Conservation (phyloP, 106 monocot species). For the Amphibolis antarctica region DNA sequence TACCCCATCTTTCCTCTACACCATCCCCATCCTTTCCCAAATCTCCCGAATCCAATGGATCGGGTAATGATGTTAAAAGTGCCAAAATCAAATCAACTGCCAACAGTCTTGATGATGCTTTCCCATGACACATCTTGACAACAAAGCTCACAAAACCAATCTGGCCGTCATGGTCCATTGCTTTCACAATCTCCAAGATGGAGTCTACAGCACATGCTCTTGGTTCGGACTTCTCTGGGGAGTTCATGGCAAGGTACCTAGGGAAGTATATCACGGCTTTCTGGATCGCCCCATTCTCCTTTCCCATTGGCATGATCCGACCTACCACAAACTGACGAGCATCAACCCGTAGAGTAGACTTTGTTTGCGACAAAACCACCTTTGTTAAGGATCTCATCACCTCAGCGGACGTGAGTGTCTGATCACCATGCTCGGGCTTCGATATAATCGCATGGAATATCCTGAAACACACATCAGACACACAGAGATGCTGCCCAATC, state of each 20-base stretch:
- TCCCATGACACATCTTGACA: slow-evolving; percentile 60
- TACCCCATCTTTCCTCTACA: slow-evolving; percentile 22
- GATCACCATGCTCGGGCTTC: slow-evolving; percentile 50
- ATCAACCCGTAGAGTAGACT: slow-evolving; percentile 28
- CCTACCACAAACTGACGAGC: slow-evolving; percentile 34
- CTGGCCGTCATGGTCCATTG: slow-evolving; percentile 41
- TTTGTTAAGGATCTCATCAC: slow-evolving; percentile 38
- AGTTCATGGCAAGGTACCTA: slow-evolving; percentile 52
- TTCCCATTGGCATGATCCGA: slow-evolving; percentile 33
- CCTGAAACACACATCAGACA: slow-evolving; percentile 42
- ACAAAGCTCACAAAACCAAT: slow-evolving; percentile 40
- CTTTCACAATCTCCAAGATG: slow-evolving; percentile 48
- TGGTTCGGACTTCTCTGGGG: slow-evolving; percentile 69
- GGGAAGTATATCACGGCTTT: slow-evolving; percentile 63
- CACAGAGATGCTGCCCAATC: not conserved
- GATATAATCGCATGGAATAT: slow-evolving; percentile 38
- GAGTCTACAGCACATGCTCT: slow-evolving; percentile 66
- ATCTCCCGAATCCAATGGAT: slow-evolving; percentile 22
- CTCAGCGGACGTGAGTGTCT: slow-evolving; percentile 25
- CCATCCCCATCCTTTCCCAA: not conserved
- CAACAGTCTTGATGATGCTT: slow-evolving; percentile 53
- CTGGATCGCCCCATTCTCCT: slow-evolving; percentile 39
- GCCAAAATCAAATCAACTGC: slow-evolving; percentile 63
- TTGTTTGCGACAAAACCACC: slow-evolving; percentile 35
- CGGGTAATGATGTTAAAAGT: slow-evolving; percentile 41